These are phyloP conservation scores for Globisporangium cylindrosporum DNA, from an alignment of 352 stramenopile genomes.

Conservation along the genomic window DNA sequence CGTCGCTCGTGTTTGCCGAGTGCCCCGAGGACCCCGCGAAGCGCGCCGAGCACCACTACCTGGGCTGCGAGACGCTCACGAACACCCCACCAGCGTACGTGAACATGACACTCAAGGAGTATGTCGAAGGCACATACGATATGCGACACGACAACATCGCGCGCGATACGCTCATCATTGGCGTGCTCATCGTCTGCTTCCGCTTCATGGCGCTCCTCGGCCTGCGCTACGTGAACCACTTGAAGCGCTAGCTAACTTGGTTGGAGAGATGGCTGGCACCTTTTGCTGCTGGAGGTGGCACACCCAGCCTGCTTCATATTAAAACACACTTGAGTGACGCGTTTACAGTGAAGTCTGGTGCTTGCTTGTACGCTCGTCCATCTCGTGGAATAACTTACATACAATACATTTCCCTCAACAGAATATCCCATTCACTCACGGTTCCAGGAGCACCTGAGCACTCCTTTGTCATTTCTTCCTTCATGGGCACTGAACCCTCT, in stretches of 20 bases:
- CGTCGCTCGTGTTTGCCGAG: constrained; percentile 36
- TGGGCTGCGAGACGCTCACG: constrained; percentile 30
- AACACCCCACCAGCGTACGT: constrained; percentile 27
- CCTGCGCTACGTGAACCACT: constrained; percentile 50
- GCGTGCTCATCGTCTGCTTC: constrained; percentile 42
- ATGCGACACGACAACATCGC: constrained; percentile 32
- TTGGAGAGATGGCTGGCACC: not conserved
- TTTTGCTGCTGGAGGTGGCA: not conserved
- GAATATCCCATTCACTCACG: not conserved
- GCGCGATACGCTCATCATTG: constrained; percentile 30
- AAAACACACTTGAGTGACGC: not conserved
- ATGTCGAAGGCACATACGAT: constrained; percentile 35
- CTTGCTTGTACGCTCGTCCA: not conserved
- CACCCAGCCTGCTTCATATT: not conserved
- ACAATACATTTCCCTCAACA: not conserved
- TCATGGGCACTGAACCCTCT: too few species aligned
- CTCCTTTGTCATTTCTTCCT: not conserved
- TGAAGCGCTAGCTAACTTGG: constrained; percentile 32
- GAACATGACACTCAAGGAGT: constrained; percentile 36
- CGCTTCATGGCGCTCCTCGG: constrained; percentile 43
- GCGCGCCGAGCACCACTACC: constrained; percentile 11
- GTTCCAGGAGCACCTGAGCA: not conserved
- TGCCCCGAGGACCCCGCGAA: constrained; percentile 22
- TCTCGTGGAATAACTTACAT: not conserved
- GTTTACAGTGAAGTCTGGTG: not conserved